Conservation (phyloP, 768 basidiomycete genomes). For the Galerina marginata region DNA sequence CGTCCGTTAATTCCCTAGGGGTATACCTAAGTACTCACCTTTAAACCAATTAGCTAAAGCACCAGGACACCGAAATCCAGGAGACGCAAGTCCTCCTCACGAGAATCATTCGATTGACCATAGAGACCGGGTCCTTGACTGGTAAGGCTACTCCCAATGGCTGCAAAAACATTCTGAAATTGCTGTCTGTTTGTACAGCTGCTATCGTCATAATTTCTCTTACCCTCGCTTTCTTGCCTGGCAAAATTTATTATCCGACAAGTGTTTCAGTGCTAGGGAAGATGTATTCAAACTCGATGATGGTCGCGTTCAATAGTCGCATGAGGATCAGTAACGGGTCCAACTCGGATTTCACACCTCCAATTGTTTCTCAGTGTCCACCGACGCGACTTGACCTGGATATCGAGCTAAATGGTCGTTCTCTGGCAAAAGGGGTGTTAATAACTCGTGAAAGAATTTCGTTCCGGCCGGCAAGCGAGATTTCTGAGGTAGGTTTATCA, state of each 20-base stretch:
- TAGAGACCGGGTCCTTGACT: constrained; percentile 5
- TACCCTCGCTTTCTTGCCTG: constrained; percentile 11
- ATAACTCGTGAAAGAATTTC: too few species aligned
- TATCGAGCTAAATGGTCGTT: too few species aligned
- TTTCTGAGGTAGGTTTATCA: too few species aligned
- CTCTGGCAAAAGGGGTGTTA: too few species aligned
- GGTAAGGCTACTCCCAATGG: constrained; percentile 9
- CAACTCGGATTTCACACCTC: too few species aligned
- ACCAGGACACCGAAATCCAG: constrained; percentile 4
- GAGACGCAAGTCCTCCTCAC: constrained; percentile 11
- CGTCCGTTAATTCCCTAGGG: too few species aligned
- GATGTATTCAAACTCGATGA: constrained; percentile 19
- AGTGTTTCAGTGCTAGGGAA: constrained; percentile 14
- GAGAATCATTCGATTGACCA: constrained; percentile 10
- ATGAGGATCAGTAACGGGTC: too few species aligned
- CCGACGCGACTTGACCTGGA: too few species aligned
- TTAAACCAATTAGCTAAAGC: not conserved
- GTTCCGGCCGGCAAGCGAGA: too few species aligned
- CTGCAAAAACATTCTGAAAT: not conserved
- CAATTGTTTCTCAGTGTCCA: too few species aligned
- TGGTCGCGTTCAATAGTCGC: constrained; percentile 17
- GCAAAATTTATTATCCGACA: constrained; percentile 12
- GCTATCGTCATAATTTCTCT: constrained; percentile 12
- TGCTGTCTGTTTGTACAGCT: not conserved
- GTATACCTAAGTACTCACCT: too few species aligned